Percentiles rank a stretch among this genome's conserved stretches.
Conservation (phyloP, 306 rosid genomes). For the Hylodesmum podocarpum region DNA sequence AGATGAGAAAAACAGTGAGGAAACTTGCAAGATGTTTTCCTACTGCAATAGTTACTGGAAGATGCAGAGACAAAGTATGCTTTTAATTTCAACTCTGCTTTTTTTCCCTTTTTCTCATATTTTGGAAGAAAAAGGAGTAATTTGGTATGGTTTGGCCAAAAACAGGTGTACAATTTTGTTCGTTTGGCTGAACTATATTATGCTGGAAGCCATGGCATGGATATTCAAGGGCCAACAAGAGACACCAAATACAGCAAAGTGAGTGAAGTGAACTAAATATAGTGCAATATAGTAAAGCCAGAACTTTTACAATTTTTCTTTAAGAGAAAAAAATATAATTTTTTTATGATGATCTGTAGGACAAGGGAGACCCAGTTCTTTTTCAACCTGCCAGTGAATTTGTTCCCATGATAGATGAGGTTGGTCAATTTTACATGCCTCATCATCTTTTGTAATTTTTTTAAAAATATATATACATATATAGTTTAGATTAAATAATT, state of each 20-base stretch:
- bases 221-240: constrained; percentile 84
- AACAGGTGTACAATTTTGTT: constrained; percentile 78
- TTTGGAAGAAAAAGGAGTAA: neutral
- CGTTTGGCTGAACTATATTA: constrained; percentile 83
- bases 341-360: constrained; percentile 41
- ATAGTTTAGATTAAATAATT: neutral
- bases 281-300: neutral
- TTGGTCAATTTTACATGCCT: constrained; percentile 14
- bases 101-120: neutral
- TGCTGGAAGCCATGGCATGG: constrained; percentile 99
- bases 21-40: constrained; percentile 78
- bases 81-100: constrained; percentile 2
- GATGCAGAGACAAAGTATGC: constrained; percentile 84
- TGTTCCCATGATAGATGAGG: constrained; percentile 92
- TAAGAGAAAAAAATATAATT: neutral
- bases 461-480: neutral
- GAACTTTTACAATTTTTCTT: neutral
- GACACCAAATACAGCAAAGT: constrained; percentile 66
- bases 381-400: constrained; percentile 87
- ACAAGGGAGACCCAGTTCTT: constrained; percentile 57
- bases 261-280: constrained; percentile 38
- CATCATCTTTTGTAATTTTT: neutral
- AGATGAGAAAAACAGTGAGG: constrained; percentile 90
- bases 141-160: neutral
- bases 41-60: constrained; percentile 88